Conservation (phyloP, 306 rosid species). For the Sophora flavescens region DNA sequence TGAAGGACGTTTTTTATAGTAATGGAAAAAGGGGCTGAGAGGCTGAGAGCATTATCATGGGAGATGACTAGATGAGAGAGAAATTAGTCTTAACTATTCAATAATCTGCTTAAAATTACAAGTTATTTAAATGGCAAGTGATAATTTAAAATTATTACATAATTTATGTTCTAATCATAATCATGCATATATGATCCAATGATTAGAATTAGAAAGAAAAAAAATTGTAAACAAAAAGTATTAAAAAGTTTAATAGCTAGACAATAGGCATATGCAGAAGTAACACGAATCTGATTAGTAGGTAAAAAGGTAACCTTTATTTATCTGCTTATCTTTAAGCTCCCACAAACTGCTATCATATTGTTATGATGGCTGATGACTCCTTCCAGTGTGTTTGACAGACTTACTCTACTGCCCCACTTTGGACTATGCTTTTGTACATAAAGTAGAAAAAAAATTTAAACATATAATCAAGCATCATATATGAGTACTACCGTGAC, state of each 20-base stretch:
- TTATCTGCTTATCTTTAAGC: no score
- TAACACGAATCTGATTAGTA: no score
- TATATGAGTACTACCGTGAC: neutral
- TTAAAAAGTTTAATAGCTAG: neutral
- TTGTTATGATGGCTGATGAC: no score
- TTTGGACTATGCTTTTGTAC: neutral
- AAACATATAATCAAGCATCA: slow-evolving; percentile 9
- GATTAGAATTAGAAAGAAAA: neutral
- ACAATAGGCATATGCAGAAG: neutral
- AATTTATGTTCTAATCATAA: no score
- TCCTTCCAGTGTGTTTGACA: neutral
- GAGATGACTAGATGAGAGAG: neutral
- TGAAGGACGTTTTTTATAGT: neutral
- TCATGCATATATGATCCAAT: neutral
- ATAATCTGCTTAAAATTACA: neutral
- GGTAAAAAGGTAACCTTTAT: no score
- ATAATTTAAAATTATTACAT: no score
- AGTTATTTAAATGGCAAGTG: no score
- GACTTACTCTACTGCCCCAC: slow-evolving; percentile 21
- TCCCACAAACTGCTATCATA: neutral
- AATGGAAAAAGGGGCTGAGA: neutral
- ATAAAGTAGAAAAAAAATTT: slow-evolving; percentile 23
- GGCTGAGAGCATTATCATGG: neutral
- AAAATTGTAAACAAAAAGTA: no score
- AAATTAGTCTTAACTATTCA: no score